Base-by-base conservation (phyloP, 495 filamentous ascomycete genomes). In the Penicillium egyptiacum region DNA sequence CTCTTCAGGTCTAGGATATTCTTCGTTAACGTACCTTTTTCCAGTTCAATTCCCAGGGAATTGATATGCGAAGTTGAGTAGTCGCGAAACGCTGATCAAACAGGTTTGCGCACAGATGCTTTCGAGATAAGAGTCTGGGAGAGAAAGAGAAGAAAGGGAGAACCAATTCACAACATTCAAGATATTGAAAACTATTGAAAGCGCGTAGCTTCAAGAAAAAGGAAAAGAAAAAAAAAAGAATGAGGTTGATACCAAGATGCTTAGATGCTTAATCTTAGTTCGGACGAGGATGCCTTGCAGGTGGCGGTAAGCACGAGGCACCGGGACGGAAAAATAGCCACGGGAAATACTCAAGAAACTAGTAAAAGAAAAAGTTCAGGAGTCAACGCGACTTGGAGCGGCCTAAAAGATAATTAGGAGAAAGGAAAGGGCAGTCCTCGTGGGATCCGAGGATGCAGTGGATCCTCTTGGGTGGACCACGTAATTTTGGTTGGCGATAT, bases 231-330 rank as follows among this genome's bases (percentile, higher is more conserved):
- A 50, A 61, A 45, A 30, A 39, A 58, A 50, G 52, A 60, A 51
- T 57, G 57, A 72, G 56, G 69, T 68, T 67, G 67, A 75, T 69
- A 71, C 69, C 69, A 69, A 66, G 70, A 75, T 76, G 73, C 73
- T 79, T 77, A 75, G 70, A 76, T 76, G 73, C 73, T 79, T 77
- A 77, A 76, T 76, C 64, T 76, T 76, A 78, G 73, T 73, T 71
- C 73, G 69, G 70, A 65, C 66, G 68, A 69, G 60, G 68, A 76
- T 76, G 77, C 69, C 75, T 75, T 74, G 78, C 76, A 78, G 78
- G 64, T 76, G 72, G 74, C 70, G 69, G 71, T 66, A 64, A 70
- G 70, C 67, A 69, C 68, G 64, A 74, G 70, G 70, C 60, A 66
- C 59, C 59, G 61, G 65, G 53, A 60, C 63, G 59, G 59, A 60